Conservation (phyloP, 2,329 filamentous ascomycete genomes). For the Leptographium radiaticola region DNA sequence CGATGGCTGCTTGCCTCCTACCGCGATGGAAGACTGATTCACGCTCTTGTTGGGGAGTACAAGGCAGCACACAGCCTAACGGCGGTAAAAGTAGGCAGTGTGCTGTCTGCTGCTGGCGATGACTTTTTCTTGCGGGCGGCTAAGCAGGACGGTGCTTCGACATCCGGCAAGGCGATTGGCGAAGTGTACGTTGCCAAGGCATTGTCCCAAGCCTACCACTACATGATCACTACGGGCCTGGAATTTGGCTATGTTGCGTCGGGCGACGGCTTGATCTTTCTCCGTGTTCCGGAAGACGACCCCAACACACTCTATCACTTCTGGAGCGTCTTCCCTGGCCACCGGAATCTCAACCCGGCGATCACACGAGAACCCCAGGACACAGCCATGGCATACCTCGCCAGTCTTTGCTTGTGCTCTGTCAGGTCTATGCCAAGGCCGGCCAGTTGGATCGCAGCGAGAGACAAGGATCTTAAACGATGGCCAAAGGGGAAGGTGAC, state of each 20-base stretch:
- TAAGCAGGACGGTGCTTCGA: neutral
- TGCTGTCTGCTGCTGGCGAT: neutral
- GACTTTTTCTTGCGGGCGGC: slow-evolving; percentile 3
- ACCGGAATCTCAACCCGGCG: neutral
- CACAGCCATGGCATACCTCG: slow-evolving; percentile 4
- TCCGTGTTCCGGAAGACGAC: slow-evolving; percentile 3
- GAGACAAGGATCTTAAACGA: neutral
- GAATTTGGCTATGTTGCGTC: slow-evolving; percentile 7
- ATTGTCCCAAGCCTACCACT: slow-evolving; percentile 7
- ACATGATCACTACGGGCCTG: slow-evolving; percentile 6
- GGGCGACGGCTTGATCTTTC: slow-evolving; percentile 6
- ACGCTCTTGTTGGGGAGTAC: slow-evolving; percentile 4
- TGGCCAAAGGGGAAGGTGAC: slow-evolving; percentile 1
- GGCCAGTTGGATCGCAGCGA: neutral
- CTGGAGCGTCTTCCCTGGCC: neutral
- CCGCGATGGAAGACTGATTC: neutral
- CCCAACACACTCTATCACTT: slow-evolving; percentile 6
- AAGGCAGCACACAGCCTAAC: slow-evolving; percentile 3
- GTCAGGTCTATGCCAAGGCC: neutral
- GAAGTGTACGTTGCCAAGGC: neutral
- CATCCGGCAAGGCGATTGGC: neutral
- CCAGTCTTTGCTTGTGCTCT: slow-evolving; percentile 1
- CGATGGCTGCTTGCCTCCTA: neutral
- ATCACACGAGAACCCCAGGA: neutral
- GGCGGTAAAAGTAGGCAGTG: neutral